Evolutionary conservation across 2,329 filamentous ascomycete species (phyloP).

Genomic region (Chaetomiaceae sp.): DNA sequence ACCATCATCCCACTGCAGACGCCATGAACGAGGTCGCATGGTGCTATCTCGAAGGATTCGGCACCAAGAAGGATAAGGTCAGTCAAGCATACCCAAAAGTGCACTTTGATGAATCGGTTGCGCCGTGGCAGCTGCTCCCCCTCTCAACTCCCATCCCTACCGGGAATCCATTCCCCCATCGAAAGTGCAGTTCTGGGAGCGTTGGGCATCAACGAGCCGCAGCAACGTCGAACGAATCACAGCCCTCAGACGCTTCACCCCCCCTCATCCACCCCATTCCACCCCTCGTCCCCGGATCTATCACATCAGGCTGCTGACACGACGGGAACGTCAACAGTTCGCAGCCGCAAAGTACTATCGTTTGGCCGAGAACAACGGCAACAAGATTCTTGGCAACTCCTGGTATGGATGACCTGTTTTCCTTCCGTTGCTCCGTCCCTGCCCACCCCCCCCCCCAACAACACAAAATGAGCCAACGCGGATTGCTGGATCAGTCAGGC

Average conservation of each 20-base stretch:
- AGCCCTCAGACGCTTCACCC: constrained; percentile 8
- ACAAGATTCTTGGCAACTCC: constrained; percentile 86
- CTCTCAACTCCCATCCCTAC: not conserved
- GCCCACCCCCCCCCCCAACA: not conserved
- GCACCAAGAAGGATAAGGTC: constrained; percentile 98
- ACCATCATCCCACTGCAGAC: constrained; percentile 46
- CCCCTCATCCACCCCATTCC: constrained; percentile 6
- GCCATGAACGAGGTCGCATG: constrained; percentile 96
- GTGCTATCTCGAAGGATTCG: constrained; percentile 97
- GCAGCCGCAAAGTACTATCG: constrained; percentile 85
- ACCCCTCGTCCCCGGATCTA: constrained; percentile 12
- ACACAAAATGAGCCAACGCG: no score
- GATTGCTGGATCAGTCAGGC: no score
- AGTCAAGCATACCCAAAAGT: constrained; percentile 29
- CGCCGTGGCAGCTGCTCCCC: no score
- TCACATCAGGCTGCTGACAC: constrained; percentile 38
- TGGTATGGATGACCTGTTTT: constrained; percentile 54
- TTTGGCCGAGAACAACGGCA: constrained; percentile 79
- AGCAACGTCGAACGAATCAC: constrained; percentile 26
- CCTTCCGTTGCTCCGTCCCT: not conserved
- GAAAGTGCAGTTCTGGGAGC: no score
- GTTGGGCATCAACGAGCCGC: constrained; percentile 19
- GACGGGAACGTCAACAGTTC: constrained; percentile 52
- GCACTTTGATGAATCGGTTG: not conserved
- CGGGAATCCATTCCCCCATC: not conserved